Evolutionary conservation across 345 rosid species (phyloP), one percentile per base, ranked within the genome.

Genomic region (Acer negundo): DNA sequence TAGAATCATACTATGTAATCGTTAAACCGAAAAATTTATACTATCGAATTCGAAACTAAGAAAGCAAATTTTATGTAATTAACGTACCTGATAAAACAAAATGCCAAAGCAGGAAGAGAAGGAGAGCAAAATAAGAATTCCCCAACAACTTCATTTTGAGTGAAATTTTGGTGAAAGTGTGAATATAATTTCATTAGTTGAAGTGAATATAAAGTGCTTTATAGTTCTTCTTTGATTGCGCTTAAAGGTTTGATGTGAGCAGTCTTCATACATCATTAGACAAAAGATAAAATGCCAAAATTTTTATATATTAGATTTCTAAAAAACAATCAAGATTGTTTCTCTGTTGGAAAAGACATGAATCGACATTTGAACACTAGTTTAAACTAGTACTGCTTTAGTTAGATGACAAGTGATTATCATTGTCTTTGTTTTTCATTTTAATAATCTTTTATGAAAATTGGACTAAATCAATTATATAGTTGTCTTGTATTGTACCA

Each of bases 181-280:
- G 67, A 31, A n/a, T 19, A 58, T 7, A 58, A 24, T 73, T 31
- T 31, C 6, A 31, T 31, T 67, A 64, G 47, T 42, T 62, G 74
- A 66, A 63, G 20, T 9, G 19, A 22, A 28, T 69, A 49, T 12
- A 4, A n/a, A 42, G 51, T 26, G n/a, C 2, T 6, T 6, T 62
- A 0, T 6, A 49, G 26, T 56, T 22, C 47, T 68, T 51, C 83
- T 85, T 87, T 69, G 68, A 85, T 85, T 87, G 81, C 38, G 80
- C 79, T 85, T 73, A 59, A 85, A 85, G 86, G 55, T 68, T 79
- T 79, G 83, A 73, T 12, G 77, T 61, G 78, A 59, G 38, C 22
- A 75, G 26, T 70, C 84, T 81, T 81, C 62, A 51, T 71, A 28
- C 70, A 62, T 70, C 84, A 81, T 79, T 70, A 51, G 74, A 28